These are phyloP conservation scores for Neurospora africana DNA, from an alignment of 495 filamentous ascomycete genomes.

Conservation along the genomic window DNA sequence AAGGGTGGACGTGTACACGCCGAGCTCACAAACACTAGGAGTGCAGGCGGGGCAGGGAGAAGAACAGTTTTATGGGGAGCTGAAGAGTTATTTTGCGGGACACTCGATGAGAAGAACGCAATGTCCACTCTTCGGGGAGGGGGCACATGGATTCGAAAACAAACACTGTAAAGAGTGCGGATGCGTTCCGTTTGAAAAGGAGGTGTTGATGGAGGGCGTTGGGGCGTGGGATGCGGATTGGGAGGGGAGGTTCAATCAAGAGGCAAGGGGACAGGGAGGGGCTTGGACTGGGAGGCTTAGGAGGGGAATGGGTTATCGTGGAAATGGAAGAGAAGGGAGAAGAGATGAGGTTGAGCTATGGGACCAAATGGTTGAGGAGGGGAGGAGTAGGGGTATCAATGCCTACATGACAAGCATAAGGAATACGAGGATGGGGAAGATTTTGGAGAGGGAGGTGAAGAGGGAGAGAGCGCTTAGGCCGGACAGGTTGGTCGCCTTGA, in stretches of 20 bases:
- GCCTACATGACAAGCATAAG: background rate
- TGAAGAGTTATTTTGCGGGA: background rate
- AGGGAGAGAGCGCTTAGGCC: background rate
- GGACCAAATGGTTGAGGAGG: background rate
- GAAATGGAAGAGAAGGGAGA: background rate
- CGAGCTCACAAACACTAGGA: background rate
- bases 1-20: constrained; percentile 8
- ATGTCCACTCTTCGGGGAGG: background rate
- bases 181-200: background rate
- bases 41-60: background rate
- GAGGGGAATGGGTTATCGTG: background rate
- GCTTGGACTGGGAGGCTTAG: background rate
- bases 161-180: background rate
- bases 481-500: background rate
- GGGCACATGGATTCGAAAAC: background rate
- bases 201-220: background rate
- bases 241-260: background rate
- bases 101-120: background rate
- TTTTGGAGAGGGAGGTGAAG: background rate
- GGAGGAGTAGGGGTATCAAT: background rate
- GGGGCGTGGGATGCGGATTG: background rate
- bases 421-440: background rate
- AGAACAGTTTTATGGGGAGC: background rate
- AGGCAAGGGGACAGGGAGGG: background rate
- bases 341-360: background rate